Evolutionary conservation across 345 rosid species (phyloP), one percentile per base, ranked within the genome.

Genomic region (Populus alba): DNA sequence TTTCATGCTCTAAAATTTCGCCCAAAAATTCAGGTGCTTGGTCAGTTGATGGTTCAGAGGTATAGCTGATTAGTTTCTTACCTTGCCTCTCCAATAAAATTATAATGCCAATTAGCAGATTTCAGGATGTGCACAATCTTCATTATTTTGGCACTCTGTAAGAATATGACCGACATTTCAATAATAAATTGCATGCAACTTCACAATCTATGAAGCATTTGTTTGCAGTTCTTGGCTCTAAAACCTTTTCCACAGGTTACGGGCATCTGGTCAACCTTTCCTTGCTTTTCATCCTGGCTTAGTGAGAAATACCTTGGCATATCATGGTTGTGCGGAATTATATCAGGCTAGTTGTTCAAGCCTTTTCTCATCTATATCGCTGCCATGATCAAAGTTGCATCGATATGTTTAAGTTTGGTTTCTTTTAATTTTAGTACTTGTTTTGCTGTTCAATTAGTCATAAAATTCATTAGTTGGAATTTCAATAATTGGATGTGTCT

Each of bases 251-350:
- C 62, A 66, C 86, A 97, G 99, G 89, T 88, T 97, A 85, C 89
- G 90, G 78, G 89, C 76, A 78, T 81, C 82, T 80, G 98, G 93
- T 71, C 98, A 87, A 79, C 97, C 97, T 79, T 91, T 88, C 83
- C 86, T 97, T 71, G 91, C 90, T 70, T 92, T 86, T 86, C 97
- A 97, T 84, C 94, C 97, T 80, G 99, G 98, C 84, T 88, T 94
- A 73, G 86, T 87, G 76, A 87, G 92, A 83, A 92, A 94, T 66
- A 89, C 81, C 81, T 87, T 97, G 87, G 99, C 99, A 75, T 92
- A 90, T 86, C 98, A 92, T 87, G 99, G 98, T 61, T 97, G 98
- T 90, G 97, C 97, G 53, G 99, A 97, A 86, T 88, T 97, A 80
- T 97, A 92, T 73, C 98, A 97, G 99, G 99, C 89, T 80, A 73